Base-by-base conservation (phyloP, 306 rosid species). In the Glycine tomentella region DNA sequence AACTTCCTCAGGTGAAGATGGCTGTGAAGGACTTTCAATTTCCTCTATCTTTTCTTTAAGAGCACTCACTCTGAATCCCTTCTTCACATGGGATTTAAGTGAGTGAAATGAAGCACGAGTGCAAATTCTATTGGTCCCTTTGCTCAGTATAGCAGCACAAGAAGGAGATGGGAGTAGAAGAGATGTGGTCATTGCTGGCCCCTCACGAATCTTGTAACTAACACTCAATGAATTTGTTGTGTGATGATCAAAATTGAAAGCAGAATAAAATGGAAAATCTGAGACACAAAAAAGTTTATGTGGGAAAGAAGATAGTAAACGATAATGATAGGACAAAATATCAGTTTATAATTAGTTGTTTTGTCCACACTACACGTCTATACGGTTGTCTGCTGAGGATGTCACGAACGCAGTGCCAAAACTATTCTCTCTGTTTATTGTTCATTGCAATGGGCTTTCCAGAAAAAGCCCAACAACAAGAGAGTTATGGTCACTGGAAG, bases 41-140 rank as follows among this genome's bases (percentile, higher is more conserved):
- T 92, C 87, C 78, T 91, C 97, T 1, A 93, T 90, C 86, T 91
- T 92, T 90, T 92, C 90, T 80, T 66, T 87, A 57, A 92, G 81
- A 59, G 98, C 92, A 83, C 82, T 84, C 59, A 91, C 86, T 75
- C 85, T 88, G 83, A 94, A 87, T n/a, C 82, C 71, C 69, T 82
- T 83, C n/a, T 83, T 85, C n/a, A 77, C 66, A 51, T 13, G 82
- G 50, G 82, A 69, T 63, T 79, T 81, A 25, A 62, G 79, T 46
- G 78, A 59, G 33, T 70, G 84, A 77, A 80, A 13, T 8, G 91
- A 67, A 80, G 79, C 82, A 67, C 9, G 44, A 52, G 11, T 58
- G 79, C 49, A 65, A 42, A 69, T 17, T 81, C 83, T 83, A 13
- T 16, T 62, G 25, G 53, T 80, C 52, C 80, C 78, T 12, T 36